Percentiles rank a stretch among this genome's conserved stretches.
Conservation (phyloP, 139 green algal species). For the Volvox reticuliferus region DNA sequence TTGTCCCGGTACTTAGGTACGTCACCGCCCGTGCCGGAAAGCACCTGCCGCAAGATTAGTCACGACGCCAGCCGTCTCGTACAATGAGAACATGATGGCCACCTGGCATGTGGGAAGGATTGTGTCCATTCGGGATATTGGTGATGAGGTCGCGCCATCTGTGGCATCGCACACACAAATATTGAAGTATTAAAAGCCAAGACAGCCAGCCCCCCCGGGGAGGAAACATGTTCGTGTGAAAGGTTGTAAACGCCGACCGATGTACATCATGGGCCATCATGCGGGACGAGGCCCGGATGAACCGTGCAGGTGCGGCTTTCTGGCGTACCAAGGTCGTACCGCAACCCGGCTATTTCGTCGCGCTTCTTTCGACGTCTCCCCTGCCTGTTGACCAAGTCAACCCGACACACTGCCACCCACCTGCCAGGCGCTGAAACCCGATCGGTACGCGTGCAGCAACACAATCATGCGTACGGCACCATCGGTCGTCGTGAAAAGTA, state of each 20-base stretch:
- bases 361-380: too few species aligned
- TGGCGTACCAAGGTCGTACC: background rate
- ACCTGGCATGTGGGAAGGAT: conserved; percentile 55
- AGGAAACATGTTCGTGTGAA: too few species aligned
- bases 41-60: conserved; percentile 85
- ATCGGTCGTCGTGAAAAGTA: conserved; percentile 88
- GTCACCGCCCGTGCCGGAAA: background rate
- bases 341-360: background rate
- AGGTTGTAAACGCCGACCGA: too few species aligned
- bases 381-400: background rate
- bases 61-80: conserved; percentile 85
- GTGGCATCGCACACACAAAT: too few species aligned
- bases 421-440: conserved; percentile 76
- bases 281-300: too few species aligned
- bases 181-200: too few species aligned
- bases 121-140: too few species aligned
- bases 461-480: conserved; percentile 89
- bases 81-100: conserved; percentile 87
- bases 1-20: background rate
- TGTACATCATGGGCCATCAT: too few species aligned
- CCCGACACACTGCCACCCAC: conserved; percentile 1
- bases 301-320: too few species aligned
- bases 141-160: too few species aligned
- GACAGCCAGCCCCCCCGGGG: too few species aligned
- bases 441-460: conserved; percentile 86